Base-by-base conservation (phyloP, 2,329 filamentous ascomycete genomes). In the Diplodia intermedia region DNA sequence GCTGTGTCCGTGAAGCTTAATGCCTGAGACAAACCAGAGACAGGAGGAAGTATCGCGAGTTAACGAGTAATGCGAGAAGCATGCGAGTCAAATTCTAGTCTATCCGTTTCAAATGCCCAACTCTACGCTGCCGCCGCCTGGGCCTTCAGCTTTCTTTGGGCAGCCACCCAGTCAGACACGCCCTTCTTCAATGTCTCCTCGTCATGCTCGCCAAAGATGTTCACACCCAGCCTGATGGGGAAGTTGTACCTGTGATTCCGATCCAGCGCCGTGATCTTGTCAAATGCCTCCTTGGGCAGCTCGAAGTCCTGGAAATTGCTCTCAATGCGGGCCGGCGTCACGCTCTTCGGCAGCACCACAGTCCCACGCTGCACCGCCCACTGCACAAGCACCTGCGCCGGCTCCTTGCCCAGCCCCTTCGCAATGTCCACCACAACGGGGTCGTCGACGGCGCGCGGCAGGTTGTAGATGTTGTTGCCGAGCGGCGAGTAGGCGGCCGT, bases 321-420 rank as follows among this genome's bases (percentile, higher is more conserved):
- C 55, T 71, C 67, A 62, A 79, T 69, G 26, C 76, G 71, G 36
- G 72, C 67, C 33, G 72, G 72, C 23, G 75, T 73, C 62, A 73
- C 76, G 67, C 75, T 77, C 87, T 94, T 94, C 72, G 91, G 92
- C 74, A 95, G 94, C 73, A 95, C 91, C 53, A 91, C 91, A 66
- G 95, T 84, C 36, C 89, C 89, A 60, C 73, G 86, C 85, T 96
- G 92, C 20, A 93, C 96, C 20, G 92, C 88, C 93, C 93, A 97
- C 74, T 93, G 87, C 72, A 97, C 85, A 70, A 97, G 85, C 36
- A 97, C 85, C 85, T 97, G 93, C 18, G 91, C 90, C 6, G 92
- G 85, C 9, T 89, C 88, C 84, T 91, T 92, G 78, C 82, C 82
- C 71, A 92, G 84, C 83, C 91, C 92, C 74, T 85, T 79, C n/a